These are phyloP conservation scores for Chlorociboria aeruginascens DNA, from an alignment of 495 filamentous ascomycete genomes.

Conservation along the genomic window DNA sequence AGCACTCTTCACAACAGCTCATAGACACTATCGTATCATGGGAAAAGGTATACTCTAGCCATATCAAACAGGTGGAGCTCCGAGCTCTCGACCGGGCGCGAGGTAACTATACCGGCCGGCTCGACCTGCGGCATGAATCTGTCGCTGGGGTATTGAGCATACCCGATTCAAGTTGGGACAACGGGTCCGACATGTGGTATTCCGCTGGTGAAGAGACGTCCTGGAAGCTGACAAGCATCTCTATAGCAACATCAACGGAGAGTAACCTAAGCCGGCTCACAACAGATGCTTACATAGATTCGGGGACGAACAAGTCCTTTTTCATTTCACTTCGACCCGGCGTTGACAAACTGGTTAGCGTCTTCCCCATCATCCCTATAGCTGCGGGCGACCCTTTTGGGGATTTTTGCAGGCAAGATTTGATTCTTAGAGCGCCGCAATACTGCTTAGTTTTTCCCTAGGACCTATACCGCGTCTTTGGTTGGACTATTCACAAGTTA, in stretches of 20 bases:
- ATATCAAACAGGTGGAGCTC: neutral
- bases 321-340: conserved; percentile 2
- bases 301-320: conserved; percentile 3
- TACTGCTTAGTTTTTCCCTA: conserved; percentile 3
- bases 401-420: conserved; percentile 17
- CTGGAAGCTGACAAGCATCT: neutral
- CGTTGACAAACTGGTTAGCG: conserved; percentile 1
- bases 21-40: neutral
- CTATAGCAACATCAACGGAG: neutral
- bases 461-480: conserved; percentile 16
- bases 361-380: conserved; percentile 3
- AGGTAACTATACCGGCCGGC: conserved; percentile 1
- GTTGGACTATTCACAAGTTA: conserved; percentile 22
- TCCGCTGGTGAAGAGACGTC: neutral
- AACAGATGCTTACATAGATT: conserved; percentile 2
- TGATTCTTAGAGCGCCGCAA: conserved; percentile 15
- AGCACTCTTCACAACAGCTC: neutral
- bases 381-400: conserved; percentile 12
- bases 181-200: neutral
- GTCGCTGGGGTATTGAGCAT: neutral
- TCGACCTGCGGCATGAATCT: neutral
- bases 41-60: neutral
- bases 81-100: neutral
- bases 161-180: conserved; percentile 1
- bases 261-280: conserved; percentile 1